Evolutionary conservation across 352 stramenopile genomes (phyloP).

Genomic region (Phytopythium ostracodes): DNA sequence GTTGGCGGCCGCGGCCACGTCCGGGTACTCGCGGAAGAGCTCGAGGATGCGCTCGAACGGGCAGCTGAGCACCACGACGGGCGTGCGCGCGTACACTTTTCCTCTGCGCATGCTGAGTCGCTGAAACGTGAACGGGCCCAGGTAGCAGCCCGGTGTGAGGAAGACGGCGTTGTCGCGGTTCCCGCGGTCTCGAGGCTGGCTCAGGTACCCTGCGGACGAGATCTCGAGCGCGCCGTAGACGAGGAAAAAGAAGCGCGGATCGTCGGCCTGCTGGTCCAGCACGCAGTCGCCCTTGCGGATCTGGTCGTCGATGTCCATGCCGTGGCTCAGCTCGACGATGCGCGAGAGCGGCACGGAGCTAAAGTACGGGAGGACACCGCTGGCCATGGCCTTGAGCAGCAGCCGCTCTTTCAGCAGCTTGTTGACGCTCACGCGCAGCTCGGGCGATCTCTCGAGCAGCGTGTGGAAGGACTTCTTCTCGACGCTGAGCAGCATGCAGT

Average conservation of each 20-base stretch:
- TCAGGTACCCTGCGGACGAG: conserved; percentile 26
- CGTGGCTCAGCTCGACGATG: conserved; percentile 56
- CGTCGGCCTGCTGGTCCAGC: conserved; percentile 33
- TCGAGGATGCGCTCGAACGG: conserved; percentile 34
- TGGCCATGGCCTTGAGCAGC: conserved; percentile 64
- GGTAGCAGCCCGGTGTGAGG: conserved; percentile 65
- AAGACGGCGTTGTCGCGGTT: conserved; percentile 44
- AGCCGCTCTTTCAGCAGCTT: conserved; percentile 67
- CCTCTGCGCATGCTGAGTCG: conserved; percentile 42
- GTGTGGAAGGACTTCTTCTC: conserved; percentile 71
- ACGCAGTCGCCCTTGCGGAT: conserved; percentile 55
- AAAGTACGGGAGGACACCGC: conserved; percentile 71
- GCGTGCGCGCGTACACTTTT: conserved; percentile 45
- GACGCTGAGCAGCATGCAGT: conserved; percentile 77
- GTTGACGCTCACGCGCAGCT: conserved; percentile 45
- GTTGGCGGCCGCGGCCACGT: conserved; percentile 56
- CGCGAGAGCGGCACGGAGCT: conserved; percentile 41
- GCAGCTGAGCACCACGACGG: conserved; percentile 55
- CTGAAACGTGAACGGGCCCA: conserved; percentile 72
- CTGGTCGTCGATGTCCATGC: conserved; percentile 63
- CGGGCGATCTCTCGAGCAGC: conserved; percentile 51
- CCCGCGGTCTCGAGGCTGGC: conserved; percentile 12
- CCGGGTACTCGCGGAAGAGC: conserved; percentile 53
- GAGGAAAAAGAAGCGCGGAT: conserved; percentile 51
- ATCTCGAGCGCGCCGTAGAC: conserved; percentile 74